These are phyloP conservation scores for Rhizomucor miehei DNA, from an alignment of 371 early-diverging fungal genomes.

Conservation along the genomic window DNA sequence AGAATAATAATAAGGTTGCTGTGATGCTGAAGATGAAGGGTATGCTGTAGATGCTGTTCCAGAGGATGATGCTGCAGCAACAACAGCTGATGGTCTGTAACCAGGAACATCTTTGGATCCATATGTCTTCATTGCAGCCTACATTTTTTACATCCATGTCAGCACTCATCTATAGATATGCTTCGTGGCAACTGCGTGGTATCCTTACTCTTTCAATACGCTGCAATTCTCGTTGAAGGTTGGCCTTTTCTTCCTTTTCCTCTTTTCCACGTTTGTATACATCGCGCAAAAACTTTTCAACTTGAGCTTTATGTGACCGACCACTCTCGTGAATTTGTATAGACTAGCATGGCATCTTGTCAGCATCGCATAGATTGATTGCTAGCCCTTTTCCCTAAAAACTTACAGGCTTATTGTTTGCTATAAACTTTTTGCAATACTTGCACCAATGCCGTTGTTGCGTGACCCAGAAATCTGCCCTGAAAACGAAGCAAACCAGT, in stretches of 20 bases:
- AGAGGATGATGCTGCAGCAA: too few species aligned
- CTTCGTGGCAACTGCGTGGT: too few species aligned
- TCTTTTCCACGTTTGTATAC: conserved; percentile 59
- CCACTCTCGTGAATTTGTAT: conserved; percentile 67
- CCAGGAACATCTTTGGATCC: background rate
- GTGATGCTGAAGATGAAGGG: too few species aligned
- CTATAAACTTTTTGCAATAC: conserved; percentile 73
- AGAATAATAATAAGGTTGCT: too few species aligned
- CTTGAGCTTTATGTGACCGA: conserved; percentile 65
- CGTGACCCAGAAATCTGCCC: conserved; percentile 79
- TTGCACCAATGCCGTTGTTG: conserved; percentile 71
- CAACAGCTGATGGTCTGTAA: background rate
- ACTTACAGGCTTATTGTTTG: conserved; percentile 73
- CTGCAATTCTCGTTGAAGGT: conserved; percentile 54
- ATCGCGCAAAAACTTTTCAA: conserved; percentile 64
- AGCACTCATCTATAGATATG: too few species aligned
- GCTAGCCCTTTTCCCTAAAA: too few species aligned
- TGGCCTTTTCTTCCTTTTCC: conserved; percentile 49
- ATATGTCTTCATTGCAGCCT: background rate
- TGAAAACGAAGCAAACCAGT: too few species aligned
- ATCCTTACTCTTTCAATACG: conserved; percentile 57
- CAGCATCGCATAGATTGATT: background rate
- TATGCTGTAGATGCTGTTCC: too few species aligned
- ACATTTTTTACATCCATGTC: too few species aligned
- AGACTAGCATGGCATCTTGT: background rate